Evolutionary conservation across 208 protist genomes (phyloP).

Genomic region (Leishmania guyanensis): DNA sequence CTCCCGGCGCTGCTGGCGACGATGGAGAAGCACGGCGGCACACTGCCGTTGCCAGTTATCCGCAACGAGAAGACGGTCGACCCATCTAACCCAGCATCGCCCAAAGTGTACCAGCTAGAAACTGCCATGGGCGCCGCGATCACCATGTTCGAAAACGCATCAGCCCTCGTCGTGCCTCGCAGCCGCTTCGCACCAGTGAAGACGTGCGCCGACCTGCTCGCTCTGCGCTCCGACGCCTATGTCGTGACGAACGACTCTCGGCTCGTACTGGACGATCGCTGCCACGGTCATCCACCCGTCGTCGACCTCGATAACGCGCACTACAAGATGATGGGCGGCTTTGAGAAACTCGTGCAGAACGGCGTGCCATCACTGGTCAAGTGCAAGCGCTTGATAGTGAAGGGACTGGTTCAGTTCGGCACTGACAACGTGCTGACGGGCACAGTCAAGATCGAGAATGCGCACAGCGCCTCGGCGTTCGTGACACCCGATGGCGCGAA

Average conservation of each 20-base stretch:
- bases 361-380: constrained; percentile 74
- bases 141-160: constrained; percentile 79
- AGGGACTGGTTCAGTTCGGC: constrained; percentile 65
- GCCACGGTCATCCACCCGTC: constrained; percentile 58
- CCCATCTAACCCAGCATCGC: constrained; percentile 59
- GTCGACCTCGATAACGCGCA: constrained; percentile 69
- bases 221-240: constrained; percentile 96
- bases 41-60: constrained; percentile 81
- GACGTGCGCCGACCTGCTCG: constrained; percentile 95
- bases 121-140: constrained; percentile 97
- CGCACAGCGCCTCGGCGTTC: constrained; percentile 27
- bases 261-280: constrained; percentile 52
- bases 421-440: constrained; percentile 60
- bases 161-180: constrained; percentile 94
- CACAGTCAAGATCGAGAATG: constrained; percentile 69
- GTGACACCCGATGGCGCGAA: constrained; percentile 48
- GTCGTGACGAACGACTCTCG: constrained; percentile 64
- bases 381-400: constrained; percentile 62
- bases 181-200: constrained; percentile 99
- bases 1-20: constrained; percentile 83
- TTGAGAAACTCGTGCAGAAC: constrained; percentile 53
- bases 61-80: constrained; percentile 88
- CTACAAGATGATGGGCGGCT: constrained; percentile 79
- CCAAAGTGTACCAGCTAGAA: constrained; percentile 87
- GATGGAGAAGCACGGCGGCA: constrained; percentile 64